Conservation (phyloP, 306 rosid species). For the Inga leiocalycina region DNA sequence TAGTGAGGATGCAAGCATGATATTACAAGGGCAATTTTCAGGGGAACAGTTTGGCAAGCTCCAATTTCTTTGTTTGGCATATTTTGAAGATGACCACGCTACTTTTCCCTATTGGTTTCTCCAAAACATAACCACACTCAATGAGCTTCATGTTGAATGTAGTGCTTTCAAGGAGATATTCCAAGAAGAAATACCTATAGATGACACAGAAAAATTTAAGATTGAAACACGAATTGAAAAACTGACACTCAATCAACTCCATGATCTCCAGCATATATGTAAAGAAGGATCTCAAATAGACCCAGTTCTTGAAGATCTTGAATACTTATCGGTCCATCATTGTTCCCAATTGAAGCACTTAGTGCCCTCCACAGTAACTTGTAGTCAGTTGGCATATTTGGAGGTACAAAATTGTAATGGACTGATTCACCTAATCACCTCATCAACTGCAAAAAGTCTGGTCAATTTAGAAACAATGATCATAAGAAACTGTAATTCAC, state of each 20-base stretch:
- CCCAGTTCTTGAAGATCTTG: background rate
- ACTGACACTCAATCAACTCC: background rate
- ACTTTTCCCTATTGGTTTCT: background rate
- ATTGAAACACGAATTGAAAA: background rate
- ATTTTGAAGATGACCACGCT: background rate
- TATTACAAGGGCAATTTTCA: background rate
- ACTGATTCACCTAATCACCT: background rate
- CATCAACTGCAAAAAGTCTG: background rate
- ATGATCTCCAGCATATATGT: background rate
- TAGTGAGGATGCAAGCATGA: background rate
- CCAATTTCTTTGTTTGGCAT: background rate
- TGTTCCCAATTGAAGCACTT: background rate
- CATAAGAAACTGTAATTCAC: background rate
- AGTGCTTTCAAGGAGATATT: constrained; percentile 1
- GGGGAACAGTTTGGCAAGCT: background rate
- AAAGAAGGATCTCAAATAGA: background rate
- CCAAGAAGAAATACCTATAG: background rate
- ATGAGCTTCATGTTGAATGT: background rate
- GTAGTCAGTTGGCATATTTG: background rate
- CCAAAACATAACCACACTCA: background rate
- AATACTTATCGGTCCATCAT: background rate
- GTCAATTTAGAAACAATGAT: background rate
- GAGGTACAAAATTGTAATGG: background rate
- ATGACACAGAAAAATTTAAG: background rate
- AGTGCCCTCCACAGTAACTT: background rate